Evolutionary conservation across 306 rosid genomes (phyloP).

Genomic region (Acacia acuminata): DNA sequence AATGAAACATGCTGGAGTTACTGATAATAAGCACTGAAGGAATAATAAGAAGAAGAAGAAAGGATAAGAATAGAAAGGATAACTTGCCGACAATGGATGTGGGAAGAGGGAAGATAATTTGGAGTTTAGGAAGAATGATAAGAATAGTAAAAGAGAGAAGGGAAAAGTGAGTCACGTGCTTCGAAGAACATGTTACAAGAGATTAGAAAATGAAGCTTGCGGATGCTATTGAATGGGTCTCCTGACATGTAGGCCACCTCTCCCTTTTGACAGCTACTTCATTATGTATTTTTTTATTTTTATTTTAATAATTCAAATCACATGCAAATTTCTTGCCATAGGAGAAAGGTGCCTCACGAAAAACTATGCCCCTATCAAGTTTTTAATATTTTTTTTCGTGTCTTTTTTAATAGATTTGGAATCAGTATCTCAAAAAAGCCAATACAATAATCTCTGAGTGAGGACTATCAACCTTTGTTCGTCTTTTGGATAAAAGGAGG

Average conservation of each 20-base stretch:
- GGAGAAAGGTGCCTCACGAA: background rate
- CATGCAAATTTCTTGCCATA: background rate
- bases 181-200: background rate
- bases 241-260: constrained; percentile 30
- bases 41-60: too few species aligned
- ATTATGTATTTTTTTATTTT: background rate
- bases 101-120: background rate
- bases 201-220: background rate
- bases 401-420: too few species aligned
- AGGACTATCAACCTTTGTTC: too few species aligned
- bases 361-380: background rate
- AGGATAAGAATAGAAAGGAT: background rate
- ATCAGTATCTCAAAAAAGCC: too few species aligned
- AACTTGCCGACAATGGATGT: background rate
- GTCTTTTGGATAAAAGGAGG: too few species aligned
- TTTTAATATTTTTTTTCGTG: background rate
- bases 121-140: background rate
- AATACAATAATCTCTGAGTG: too few species aligned
- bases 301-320: background rate
- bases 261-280: constrained; percentile 31
- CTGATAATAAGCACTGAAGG: too few species aligned
- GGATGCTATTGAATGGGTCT: constrained; percentile 23
- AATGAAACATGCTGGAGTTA: too few species aligned
- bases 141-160: background rate
- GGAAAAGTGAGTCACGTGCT: background rate